phyloP scores from a whole-genome alignment of 768 basidiomycete genomes.

The Suillus americanus region DNA sequence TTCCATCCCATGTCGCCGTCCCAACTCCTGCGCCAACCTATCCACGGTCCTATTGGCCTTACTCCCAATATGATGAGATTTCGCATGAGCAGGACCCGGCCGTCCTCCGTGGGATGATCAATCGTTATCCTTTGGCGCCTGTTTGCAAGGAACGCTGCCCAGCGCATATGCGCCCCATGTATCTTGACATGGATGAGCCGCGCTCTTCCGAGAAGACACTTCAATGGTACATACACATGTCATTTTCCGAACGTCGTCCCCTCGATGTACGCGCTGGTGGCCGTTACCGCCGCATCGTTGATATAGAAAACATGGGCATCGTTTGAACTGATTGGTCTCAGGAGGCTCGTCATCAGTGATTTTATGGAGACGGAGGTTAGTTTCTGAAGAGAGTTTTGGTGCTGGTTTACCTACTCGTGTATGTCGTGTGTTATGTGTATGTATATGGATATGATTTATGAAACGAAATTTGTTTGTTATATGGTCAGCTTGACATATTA shows the following conservation, averaged over 20 bases:
- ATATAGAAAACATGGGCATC: not conserved
- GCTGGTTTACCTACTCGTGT: no score
- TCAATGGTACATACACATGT: conserved; percentile 1
- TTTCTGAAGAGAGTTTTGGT: no score
- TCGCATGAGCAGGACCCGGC: not conserved
- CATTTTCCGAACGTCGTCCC: conserved; percentile 7
- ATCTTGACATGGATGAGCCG: conserved; percentile 11
- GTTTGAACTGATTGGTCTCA: no score
- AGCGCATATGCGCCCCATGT: conserved; percentile 6
- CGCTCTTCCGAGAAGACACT: not conserved
- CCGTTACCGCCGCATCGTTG: conserved; percentile 5
- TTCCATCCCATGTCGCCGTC: not conserved
- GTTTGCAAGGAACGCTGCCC: not conserved
- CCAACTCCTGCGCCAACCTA: not conserved
- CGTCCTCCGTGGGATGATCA: conserved; percentile 1
- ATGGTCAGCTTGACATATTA: no score
- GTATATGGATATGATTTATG: no score
- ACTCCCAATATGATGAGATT: not conserved
- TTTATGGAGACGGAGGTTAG: no score
- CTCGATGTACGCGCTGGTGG: conserved; percentile 12
- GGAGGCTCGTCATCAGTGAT: no score
- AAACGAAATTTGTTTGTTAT: no score
- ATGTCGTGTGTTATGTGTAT: no score
- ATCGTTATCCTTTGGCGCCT: conserved; percentile 3
- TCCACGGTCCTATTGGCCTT: not conserved